Base-by-base conservation (phyloP, 352 stramenopile species). In the Globisporangium sylvaticum region DNA sequence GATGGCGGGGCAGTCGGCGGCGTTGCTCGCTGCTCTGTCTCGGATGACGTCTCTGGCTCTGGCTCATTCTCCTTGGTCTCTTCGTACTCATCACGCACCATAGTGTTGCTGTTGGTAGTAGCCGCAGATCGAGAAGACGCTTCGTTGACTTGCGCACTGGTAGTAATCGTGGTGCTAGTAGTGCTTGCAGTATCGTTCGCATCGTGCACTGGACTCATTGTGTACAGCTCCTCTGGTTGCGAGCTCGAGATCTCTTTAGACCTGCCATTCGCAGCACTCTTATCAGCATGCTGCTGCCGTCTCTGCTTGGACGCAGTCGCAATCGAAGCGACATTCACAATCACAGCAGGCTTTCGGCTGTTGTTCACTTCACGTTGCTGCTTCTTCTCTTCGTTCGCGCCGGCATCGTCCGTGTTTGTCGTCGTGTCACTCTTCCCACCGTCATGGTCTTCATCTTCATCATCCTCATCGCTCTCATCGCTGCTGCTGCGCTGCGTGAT, bases 31-130 rank as follows among this genome's bases (percentile, higher is more conserved):
- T 37, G n/a, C 29, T 32, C 12, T 37, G 62, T 44, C 34, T 39
- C 27, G 25, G 29, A 60, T 24, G 24, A 14, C 39, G 29, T 24
- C 6, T 65, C 59, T 34, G 42, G 22, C 15, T 29, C 59, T 27
- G 27, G 31, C 14, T 57, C 62, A 14, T 32, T 68, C 44, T 55
- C 61, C 46, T 65, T 72, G 42, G 61, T 62, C 44, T 68, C 48
- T 58, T 64, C 48, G 15, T 65, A 34, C 0, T 61, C 29, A 31
- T 62, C 20, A 9, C 15, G 20, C 31, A 48, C 31, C 31, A 29
- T 25, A 37, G 18, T 12, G 15, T 50, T 50, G 18, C 3, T 25
- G 50, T 6, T 25, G 50, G 52, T 22, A 50, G 18, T 22, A 18
- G 25, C 15, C 14, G 24, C 55, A 29, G 10, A 20, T 22, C n/a